Evolutionary conservation across 148 eudicot species (phyloP).

Genomic region (Polygonum aviculare): DNA sequence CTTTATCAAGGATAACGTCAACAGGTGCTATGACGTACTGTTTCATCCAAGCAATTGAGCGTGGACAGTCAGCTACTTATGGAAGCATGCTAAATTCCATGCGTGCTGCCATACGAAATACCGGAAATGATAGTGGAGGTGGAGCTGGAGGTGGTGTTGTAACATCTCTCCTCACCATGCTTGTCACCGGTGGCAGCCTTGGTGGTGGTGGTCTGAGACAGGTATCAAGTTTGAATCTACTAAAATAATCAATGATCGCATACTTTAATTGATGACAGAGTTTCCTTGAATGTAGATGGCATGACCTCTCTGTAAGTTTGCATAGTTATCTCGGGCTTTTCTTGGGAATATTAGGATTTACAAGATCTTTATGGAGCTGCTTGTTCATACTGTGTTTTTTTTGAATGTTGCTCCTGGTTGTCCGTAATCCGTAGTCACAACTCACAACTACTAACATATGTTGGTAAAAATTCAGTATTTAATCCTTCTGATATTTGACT

Average conservation of each 20-base stretch:
- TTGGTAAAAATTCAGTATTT: background rate
- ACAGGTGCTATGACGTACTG: constrained; percentile 98
- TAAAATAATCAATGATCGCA: background rate
- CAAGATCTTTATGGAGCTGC: background rate
- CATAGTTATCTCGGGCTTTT: background rate
- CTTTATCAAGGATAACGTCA: constrained; percentile 79
- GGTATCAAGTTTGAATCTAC: constrained; percentile 26
- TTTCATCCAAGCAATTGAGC: constrained; percentile 92
- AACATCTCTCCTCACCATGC: constrained; percentile 62
- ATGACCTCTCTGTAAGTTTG: background rate
- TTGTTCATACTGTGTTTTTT: background rate
- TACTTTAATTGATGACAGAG: background rate
- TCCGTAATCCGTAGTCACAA: no score
- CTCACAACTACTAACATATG: background rate
- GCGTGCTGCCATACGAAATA: constrained; percentile 60
- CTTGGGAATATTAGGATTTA: background rate
- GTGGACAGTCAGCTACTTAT: constrained; percentile 72
- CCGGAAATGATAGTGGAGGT: constrained; percentile 23
- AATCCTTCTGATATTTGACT: background rate
- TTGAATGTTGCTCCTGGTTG: background rate
- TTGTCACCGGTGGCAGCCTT: constrained; percentile 64
- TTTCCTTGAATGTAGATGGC: background rate
- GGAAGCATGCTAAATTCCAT: constrained; percentile 72
- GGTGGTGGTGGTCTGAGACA: constrained; percentile 61
- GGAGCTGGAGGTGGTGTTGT: constrained; percentile 61